Conservation (phyloP, 2,329 filamentous ascomycete genomes). For the Colletotrichum sp. region DNA sequence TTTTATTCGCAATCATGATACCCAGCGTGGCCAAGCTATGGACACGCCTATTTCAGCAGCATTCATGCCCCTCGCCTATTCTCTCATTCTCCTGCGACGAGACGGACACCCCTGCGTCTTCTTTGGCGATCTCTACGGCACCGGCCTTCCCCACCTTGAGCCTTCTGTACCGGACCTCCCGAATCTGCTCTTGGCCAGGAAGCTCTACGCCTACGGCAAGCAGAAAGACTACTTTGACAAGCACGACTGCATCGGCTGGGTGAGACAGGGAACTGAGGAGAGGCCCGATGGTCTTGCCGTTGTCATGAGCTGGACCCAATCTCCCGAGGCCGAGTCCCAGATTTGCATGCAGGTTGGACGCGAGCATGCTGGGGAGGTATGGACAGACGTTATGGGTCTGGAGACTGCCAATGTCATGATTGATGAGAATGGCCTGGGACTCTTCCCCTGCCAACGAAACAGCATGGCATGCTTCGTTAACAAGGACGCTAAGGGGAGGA, state of each 20-base stretch:
- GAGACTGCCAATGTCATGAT: neutral
- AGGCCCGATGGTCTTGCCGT: neutral
- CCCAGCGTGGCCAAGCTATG: constrained; percentile 18
- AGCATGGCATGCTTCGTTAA: constrained; percentile 12
- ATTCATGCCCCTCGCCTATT: constrained; percentile 11
- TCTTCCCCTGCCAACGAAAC: neutral
- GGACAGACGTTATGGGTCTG: constrained; percentile 4
- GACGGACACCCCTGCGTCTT: constrained; percentile 18
- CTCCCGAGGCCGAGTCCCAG: neutral
- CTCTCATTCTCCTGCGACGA: constrained; percentile 4
- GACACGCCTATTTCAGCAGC: neutral
- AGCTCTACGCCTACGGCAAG: constrained; percentile 6
- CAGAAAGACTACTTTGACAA: constrained; percentile 11
- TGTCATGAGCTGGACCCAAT: constrained; percentile 7
- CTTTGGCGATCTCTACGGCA: constrained; percentile 16
- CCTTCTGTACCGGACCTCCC: neutral
- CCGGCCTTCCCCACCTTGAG: neutral
- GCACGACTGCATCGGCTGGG: constrained; percentile 8
- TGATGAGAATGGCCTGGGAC: neutral
- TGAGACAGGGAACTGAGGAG: constrained; percentile 2
- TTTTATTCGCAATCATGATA: constrained; percentile 18
- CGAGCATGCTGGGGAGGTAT: neutral
- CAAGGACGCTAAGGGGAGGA: constrained; percentile 3
- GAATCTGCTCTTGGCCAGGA: neutral
- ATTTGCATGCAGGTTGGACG: constrained; percentile 5